A percentile compares a stretch with the other conserved stretches of the same genome.
phyloP scores from a whole-genome alignment of 2,329 filamentous ascomycete genomes.

The Colletotrichum tropicale region DNA sequence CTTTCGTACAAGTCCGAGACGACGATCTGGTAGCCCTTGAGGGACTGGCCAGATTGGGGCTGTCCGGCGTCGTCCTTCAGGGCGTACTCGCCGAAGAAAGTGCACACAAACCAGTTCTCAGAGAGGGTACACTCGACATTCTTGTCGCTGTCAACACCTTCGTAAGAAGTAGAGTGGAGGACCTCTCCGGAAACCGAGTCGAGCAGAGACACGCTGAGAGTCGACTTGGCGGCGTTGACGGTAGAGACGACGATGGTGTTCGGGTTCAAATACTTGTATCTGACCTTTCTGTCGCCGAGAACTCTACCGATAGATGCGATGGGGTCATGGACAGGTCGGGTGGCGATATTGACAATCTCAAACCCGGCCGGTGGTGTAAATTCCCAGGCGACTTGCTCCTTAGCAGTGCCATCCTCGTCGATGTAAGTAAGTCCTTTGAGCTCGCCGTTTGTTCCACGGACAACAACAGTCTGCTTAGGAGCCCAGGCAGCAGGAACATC shows the following conservation, averaged over 20 bases:
- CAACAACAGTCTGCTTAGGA: constrained; percentile 60
- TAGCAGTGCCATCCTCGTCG: constrained; percentile 41
- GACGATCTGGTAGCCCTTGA: constrained; percentile 86
- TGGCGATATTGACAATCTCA: constrained; percentile 70
- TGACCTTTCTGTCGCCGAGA: constrained; percentile 86
- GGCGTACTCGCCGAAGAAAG: constrained; percentile 70
- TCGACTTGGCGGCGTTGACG: constrained; percentile 59
- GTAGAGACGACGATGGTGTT: constrained; percentile 82
- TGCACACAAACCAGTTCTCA: constrained; percentile 96
- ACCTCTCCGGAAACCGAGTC: constrained; percentile 87
- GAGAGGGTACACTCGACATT: constrained; percentile 79
- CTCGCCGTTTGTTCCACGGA: constrained; percentile 51
- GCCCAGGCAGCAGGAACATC: constrained; percentile 49
- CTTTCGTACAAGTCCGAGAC: constrained; percentile 93
- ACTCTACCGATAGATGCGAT: constrained; percentile 96
- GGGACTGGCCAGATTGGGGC: constrained; percentile 46
- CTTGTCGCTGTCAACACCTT: constrained; percentile 75
- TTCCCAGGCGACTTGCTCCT: constrained; percentile 68
- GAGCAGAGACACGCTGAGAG: constrained; percentile 77
- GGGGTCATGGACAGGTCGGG: constrained; percentile 77
- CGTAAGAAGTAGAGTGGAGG: constrained; percentile 72
- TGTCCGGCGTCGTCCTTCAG: constrained; percentile 52
- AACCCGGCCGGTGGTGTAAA: constrained; percentile 72
- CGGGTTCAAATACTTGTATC: constrained; percentile 96
- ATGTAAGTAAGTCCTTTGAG: constrained; percentile 62